Conservation (phyloP, 768 basidiomycete species). For the Amanita brunnescens region DNA sequence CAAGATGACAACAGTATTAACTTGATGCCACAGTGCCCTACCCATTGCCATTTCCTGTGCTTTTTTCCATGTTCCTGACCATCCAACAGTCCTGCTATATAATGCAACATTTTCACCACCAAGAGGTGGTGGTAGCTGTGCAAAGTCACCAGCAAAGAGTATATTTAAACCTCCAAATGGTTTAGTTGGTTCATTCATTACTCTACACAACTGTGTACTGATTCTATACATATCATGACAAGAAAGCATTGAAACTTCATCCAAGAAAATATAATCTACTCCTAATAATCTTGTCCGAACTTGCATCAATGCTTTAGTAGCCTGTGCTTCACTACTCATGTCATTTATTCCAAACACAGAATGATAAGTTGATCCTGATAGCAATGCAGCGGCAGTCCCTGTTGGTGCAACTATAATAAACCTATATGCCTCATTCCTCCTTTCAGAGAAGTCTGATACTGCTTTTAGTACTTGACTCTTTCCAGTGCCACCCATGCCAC, state of each 20-base stretch:
- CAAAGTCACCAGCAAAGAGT: slow-evolving; percentile 26
- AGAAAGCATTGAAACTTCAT: slow-evolving; percentile 29
- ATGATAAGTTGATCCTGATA: slow-evolving; percentile 23
- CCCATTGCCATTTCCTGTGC: slow-evolving; percentile 18
- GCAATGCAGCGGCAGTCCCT: slow-evolving; percentile 16
- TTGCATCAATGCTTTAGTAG: background rate
- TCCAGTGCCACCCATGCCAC: too few species aligned
- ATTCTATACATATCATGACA: slow-evolving; percentile 18
- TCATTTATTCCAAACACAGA: slow-evolving; percentile 12
- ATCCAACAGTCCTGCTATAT: slow-evolving; percentile 5
- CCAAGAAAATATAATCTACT: slow-evolving; percentile 25
- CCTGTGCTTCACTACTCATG: background rate
- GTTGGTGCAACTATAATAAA: slow-evolving; percentile 18
- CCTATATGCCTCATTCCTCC: slow-evolving; percentile 9
- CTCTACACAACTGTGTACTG: slow-evolving; percentile 13
- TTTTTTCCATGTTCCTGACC: background rate
- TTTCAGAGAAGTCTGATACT: too few species aligned
- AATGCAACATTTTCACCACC: slow-evolving; percentile 9
- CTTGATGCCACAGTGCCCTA: slow-evolving; percentile 23
- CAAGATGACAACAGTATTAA: slow-evolving; percentile 27
- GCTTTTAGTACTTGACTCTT: too few species aligned
- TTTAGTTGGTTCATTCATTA: slow-evolving; percentile 5
- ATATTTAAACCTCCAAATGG: slow-evolving; percentile 23
- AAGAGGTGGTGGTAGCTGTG: slow-evolving; percentile 18
- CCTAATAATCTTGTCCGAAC: background rate